phyloP scores from a whole-genome alignment of 257 asterid species.

The Fraxinus cuspidata region DNA sequence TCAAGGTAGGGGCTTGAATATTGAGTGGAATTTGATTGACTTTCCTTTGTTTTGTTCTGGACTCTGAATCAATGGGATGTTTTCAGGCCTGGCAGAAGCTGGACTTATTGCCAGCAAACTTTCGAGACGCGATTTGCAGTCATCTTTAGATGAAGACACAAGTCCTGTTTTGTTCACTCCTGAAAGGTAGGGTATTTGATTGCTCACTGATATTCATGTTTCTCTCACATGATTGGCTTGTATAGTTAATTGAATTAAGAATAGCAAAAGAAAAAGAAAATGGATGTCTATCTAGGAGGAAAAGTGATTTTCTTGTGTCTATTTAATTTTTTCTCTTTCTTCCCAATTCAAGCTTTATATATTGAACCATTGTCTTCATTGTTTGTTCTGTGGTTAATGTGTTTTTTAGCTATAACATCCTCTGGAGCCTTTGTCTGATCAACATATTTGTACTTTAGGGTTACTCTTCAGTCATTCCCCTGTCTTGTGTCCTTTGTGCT shows the following conservation, averaged over 20 bases:
- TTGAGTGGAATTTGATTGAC: slow-evolving; percentile 11
- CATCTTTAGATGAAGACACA: slow-evolving; percentile 59
- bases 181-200: slow-evolving; percentile 52
- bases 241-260: slow-evolving; percentile 4
- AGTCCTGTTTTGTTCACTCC: slow-evolving; percentile 76
- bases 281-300: slow-evolving; percentile 11
- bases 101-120: slow-evolving; percentile 98
- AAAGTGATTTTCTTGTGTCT: slow-evolving; percentile 4
- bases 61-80: slow-evolving; percentile 36
- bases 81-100: slow-evolving; percentile 97
- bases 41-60: slow-evolving; percentile 22
- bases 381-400: slow-evolving; percentile 16
- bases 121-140: slow-evolving; percentile 82
- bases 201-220: slow-evolving; percentile 20
- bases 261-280: neutral
- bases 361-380: slow-evolving; percentile 1
- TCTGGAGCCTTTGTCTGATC: slow-evolving; percentile 14
- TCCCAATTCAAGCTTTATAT: slow-evolving; percentile 8
- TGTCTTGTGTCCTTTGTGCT: slow-evolving; percentile 3
- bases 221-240: slow-evolving; percentile 16
- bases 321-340: neutral
- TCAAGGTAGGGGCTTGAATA: slow-evolving; percentile 62
- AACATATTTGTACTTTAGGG: slow-evolving; percentile 9
- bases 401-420: slow-evolving; percentile 18
- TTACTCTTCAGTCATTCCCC: neutral